Base-by-base conservation (phyloP, 106 monocot species). In the Acorus gramineus region DNA sequence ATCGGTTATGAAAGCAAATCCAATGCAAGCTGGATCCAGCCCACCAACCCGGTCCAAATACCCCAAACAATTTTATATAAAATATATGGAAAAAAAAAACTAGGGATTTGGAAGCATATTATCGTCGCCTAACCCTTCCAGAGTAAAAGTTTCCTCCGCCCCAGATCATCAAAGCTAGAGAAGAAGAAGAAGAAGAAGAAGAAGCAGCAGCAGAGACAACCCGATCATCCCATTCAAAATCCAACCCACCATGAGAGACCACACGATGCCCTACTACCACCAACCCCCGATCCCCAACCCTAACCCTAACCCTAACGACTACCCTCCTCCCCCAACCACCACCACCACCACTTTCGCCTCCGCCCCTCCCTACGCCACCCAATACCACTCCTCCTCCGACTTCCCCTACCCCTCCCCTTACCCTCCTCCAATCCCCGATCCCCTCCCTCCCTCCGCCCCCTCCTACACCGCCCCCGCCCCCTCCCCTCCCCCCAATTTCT, bases 311-410 rank as follows among this genome's bases (percentile, higher is more conserved):
- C 66, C 77, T 2, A 42, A n/a, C 57, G 79, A 79, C 55, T 82
- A 60, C 73, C 28, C 66, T 14, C 55, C 64, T 6, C 6, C 71
- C n/a, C 76, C 79, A 55, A 64, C 63, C 14, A 62, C 66, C 67
- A 50, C 69, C 47, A 59, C 66, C 56, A 43, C 57, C 11, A 8
- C 70, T 65, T 70, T 57, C 73, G 86, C 92, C 66, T 87, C 87
- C 53, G 79, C 84, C 7, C 87, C 87, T 46, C 80, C 92, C 14
- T 82, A 87, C 43, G 14, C 79, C 48, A 42, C 82, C 13, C 69
- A 67, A 5, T 63, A 44, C 57, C 54, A 62, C 14, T 13, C 58
- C 2, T 43, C 58, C 7, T 44, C 4, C 68, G 49, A 42, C 64
- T 43, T 69, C 66, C 47, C 61, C 46, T 46, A 57, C 44, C 46